phyloP scores from a whole-genome alignment of 768 basidiomycete genomes.

The Hypholoma fasciculare region DNA sequence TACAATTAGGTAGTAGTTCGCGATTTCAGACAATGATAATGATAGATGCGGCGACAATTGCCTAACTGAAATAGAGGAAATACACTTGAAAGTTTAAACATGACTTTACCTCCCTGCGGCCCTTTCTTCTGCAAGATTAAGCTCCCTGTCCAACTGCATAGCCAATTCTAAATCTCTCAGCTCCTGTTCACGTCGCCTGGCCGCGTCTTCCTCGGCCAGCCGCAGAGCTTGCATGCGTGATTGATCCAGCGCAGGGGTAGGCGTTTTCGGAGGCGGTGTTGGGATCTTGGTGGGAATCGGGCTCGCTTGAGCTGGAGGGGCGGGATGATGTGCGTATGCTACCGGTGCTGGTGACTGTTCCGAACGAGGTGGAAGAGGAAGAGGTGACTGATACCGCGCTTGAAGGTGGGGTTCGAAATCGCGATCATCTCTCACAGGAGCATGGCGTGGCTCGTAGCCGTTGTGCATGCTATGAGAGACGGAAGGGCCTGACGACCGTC shows the following conservation, averaged over 20 bases:
- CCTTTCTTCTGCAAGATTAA: slow-evolving; percentile 36
- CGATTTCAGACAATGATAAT: not conserved
- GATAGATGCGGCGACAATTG: not conserved
- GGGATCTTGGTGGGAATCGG: not conserved
- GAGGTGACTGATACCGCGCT: slow-evolving; percentile 51
- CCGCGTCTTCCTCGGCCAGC: slow-evolving; percentile 39
- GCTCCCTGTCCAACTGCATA: slow-evolving; percentile 50
- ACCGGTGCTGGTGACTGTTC: slow-evolving; percentile 11
- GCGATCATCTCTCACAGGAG: slow-evolving; percentile 2
- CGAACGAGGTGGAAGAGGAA: slow-evolving; percentile 49
- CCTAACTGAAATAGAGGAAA: not conserved
- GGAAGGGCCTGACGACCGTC: not conserved
- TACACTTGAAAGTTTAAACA: not conserved
- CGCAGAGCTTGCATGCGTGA: slow-evolving; percentile 31
- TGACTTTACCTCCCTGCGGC: not conserved
- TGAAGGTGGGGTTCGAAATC: slow-evolving; percentile 26
- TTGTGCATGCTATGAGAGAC: not conserved
- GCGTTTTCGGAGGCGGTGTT: slow-evolving; percentile 14
- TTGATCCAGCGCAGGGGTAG: slow-evolving; percentile 27
- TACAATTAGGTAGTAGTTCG: too few species aligned
- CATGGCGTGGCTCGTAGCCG: not conserved
- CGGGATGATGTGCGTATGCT: not conserved
- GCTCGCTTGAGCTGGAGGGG: not conserved
- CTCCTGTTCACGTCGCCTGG: slow-evolving; percentile 38
- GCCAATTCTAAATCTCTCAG: slow-evolving; percentile 49